Evolutionary conservation across 163 green algal genomes (phyloP).

Genomic region (Chlamydomonas reinhardtii): DNA sequence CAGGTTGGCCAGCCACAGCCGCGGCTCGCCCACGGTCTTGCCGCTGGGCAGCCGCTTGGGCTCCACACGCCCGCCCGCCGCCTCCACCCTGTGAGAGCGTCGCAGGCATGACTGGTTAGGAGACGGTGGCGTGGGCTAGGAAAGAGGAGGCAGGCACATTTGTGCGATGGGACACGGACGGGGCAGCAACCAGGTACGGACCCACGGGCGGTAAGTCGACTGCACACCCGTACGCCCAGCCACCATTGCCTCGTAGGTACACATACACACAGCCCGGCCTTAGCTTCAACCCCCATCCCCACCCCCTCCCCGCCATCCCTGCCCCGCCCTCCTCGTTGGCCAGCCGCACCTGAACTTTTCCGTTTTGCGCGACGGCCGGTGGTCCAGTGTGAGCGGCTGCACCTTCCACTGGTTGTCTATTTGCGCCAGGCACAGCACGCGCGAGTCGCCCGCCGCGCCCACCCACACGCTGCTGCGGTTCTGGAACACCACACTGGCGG

Average conservation of each 20-base stretch:
- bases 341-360: constrained; percentile 51
- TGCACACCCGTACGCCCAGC: no score
- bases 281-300: no score
- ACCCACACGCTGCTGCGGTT: constrained; percentile 57
- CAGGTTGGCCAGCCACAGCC: constrained; percentile 62
- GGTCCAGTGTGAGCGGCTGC: constrained; percentile 63
- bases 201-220: no score
- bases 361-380: constrained; percentile 53
- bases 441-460: constrained; percentile 60
- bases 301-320: no score
- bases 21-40: constrained; percentile 59
- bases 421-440: constrained; percentile 50
- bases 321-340: not conserved
- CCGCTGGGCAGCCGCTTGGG: constrained; percentile 63
- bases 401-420: constrained; percentile 49
- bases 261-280: no score
- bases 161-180: no score
- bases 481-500: constrained; percentile 62
- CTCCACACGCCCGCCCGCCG: constrained; percentile 61
- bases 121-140: no score
- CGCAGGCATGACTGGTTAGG: not conserved
- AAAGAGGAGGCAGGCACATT: no score
- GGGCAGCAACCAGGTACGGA: no score
- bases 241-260: no score
- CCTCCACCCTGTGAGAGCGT: constrained; percentile 31